phyloP scores from a whole-genome alignment of 1,284 basidiomycete species.

The Cutaneotrichosporon daszewskae region DNA sequence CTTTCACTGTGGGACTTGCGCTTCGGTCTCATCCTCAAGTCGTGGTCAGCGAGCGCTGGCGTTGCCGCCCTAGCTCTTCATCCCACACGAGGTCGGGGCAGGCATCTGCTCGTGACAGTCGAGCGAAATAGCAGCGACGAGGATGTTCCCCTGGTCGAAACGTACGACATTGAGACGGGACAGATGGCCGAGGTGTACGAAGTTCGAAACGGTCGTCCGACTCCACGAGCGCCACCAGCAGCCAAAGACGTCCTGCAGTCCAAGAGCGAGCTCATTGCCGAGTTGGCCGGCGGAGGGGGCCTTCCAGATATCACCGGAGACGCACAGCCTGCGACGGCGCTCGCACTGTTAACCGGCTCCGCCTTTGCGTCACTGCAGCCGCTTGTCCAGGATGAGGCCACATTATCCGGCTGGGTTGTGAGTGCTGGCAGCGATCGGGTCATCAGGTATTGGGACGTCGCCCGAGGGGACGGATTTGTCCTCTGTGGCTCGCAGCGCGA shows the following conservation, averaged over 20 bases:
- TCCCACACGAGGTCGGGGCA: slow-evolving; percentile 66
- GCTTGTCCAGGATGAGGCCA: slow-evolving; percentile 13
- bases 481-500: slow-evolving; percentile 43
- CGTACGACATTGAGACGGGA: slow-evolving; percentile 46
- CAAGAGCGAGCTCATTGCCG: slow-evolving; percentile 27
- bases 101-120: slow-evolving; percentile 77
- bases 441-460: slow-evolving; percentile 44
- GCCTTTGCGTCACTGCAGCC: slow-evolving; percentile 23
- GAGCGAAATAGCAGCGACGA: slow-evolving; percentile 49
- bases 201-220: slow-evolving; percentile 23
- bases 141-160: slow-evolving; percentile 32
- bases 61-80: slow-evolving; percentile 60
- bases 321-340: slow-evolving; percentile 14
- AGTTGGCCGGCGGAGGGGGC: slow-evolving; percentile 18
- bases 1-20: slow-evolving; percentile 89
- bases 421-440: slow-evolving; percentile 43
- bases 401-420: slow-evolving; percentile 32
- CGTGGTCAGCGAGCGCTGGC: slow-evolving; percentile 68
- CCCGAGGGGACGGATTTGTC: slow-evolving; percentile 35
- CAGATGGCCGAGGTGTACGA: slow-evolving; percentile 46
- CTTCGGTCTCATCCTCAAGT: slow-evolving; percentile 81
- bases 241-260: slow-evolving; percentile 20
- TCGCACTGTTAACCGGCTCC: slow-evolving; percentile 29
- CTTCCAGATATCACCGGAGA: slow-evolving; percentile 11
- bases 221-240: not conserved